Conservation (phyloP, 106 monocot species). For the Acorus gramineus region DNA sequence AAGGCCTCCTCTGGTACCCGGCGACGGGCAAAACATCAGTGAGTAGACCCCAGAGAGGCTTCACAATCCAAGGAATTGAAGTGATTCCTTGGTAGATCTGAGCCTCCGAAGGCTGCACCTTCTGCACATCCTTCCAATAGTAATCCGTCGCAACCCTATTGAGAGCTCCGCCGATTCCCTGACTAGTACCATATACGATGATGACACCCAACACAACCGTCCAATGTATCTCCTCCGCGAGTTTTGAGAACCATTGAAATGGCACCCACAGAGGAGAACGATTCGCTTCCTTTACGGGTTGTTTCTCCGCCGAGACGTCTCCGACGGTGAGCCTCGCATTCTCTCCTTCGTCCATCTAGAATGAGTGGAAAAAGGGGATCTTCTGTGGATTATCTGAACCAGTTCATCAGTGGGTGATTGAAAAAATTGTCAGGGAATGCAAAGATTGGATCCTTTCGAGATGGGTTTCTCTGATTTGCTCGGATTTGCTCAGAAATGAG, state of each 20-base stretch:
- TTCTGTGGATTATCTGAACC: too few relatives aligned
- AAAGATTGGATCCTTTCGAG: too few relatives aligned
- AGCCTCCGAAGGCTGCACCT: constrained; percentile 52
- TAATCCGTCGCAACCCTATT: constrained; percentile 52
- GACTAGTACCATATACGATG: constrained; percentile 55
- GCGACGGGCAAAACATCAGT: constrained; percentile 60
- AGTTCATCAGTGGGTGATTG: too few relatives aligned
- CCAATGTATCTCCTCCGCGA: constrained; percentile 31
- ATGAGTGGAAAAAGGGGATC: too few relatives aligned
- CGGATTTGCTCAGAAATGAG: too few relatives aligned
- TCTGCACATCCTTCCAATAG: constrained; percentile 93
- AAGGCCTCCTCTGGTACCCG: constrained; percentile 66
- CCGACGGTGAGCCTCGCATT: too few relatives aligned
- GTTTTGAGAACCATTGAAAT: constrained; percentile 47
- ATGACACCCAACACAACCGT: constrained; percentile 57
- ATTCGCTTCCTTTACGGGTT: too few relatives aligned
- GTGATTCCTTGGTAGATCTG: constrained; percentile 48
- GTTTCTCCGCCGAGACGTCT: too few relatives aligned
- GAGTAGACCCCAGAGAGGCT: constrained; percentile 74
- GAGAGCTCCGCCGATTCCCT: constrained; percentile 52
- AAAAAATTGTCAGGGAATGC: too few relatives aligned
- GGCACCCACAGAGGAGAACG: constrained; percentile 9
- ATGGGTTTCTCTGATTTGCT: too few relatives aligned
- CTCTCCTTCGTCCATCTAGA: too few relatives aligned
- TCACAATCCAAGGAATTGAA: constrained; percentile 59